Evolutionary conservation across 192 early-diverging fungal species (phyloP), one percentile per base, ranked within the genome.

Genomic region (Mortierella claussenii): DNA sequence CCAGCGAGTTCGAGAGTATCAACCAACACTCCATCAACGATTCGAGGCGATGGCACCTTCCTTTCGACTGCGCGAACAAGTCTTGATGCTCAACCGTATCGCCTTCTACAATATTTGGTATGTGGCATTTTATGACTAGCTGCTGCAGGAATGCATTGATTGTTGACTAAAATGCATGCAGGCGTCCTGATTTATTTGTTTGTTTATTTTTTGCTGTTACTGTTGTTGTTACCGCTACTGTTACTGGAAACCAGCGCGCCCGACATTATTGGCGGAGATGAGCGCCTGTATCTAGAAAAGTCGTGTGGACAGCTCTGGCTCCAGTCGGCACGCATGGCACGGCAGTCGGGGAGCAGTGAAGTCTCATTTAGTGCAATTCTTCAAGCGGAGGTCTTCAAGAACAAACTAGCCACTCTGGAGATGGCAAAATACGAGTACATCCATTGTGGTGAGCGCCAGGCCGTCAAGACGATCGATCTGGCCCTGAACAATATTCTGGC

Each of bases 271-370:
- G 13, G 37, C 13, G 8, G 13, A 10, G 46, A 44, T 1, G 65
- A 55, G 8, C 6, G 28, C 23, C 0, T 17, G 15, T 65, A 44
- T 28, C 42, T 71, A 6, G 52, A 63, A 4, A 55, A 62, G 1
- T 60, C 87, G 46, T 79, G 79, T 49, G 88, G 89, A 9, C 40
- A 46, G n/a, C 60, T 90, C 1, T 93, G 92, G 90, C 68, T 93
- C 4, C 79, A 90, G 54, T 85, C 85, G 15, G 90, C 92, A 9
- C 83, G 81, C 52, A 60, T 57, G 1, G 82, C 89, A 0, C 75
- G 89, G 10, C 87, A 91, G 56, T 82, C 83, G 10, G 85, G 83
- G 0, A 79, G 88, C 61, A 65, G 81, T 26, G 83, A 88, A 40
- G 70, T 89, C 1, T 85, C 87, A 1, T 91, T 84, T 69, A 81